Evolutionary conservation across 371 early-diverging fungal species (phyloP).

Genomic region (Smittium culicis): DNA sequence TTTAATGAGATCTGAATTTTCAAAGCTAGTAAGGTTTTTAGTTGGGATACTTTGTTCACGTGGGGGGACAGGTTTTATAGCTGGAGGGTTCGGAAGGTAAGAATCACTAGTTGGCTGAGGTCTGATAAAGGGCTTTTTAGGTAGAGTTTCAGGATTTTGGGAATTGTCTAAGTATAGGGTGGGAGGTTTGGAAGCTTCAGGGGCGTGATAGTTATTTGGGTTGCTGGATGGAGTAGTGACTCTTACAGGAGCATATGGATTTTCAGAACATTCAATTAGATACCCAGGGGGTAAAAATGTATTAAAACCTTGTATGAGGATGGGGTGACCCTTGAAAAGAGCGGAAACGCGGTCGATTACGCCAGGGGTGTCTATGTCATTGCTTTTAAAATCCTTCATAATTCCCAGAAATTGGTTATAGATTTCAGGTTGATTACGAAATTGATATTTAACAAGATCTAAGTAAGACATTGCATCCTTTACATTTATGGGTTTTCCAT

Average conservation of each 20-base stretch:
- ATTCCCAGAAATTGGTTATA: constrained; percentile 97
- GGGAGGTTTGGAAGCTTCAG: neutral
- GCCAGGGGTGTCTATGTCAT: constrained; percentile 93
- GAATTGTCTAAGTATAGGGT: neutral
- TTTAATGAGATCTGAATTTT: neutral
- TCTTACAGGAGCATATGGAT: constrained; percentile 57
- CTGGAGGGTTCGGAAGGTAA: neutral
- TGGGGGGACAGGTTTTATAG: neutral
- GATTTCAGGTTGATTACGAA: constrained; percentile 81
- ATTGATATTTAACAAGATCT: constrained; percentile 92
- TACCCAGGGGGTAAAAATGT: constrained; percentile 97
- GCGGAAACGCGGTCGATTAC: constrained; percentile 94
- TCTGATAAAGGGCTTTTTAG: neutral
- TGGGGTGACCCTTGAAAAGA: constrained; percentile 85
- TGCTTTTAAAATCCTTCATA: constrained; percentile 99
- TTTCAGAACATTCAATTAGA: constrained; percentile 70
- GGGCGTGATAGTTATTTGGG: neutral
- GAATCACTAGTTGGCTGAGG: neutral
- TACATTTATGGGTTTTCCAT: constrained; percentile 23
- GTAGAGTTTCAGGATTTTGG: neutral
- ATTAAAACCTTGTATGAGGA: constrained; percentile 94
- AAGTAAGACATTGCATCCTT: constrained; percentile 93
- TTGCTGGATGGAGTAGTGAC: constrained; percentile 78
- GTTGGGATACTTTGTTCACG: neutral
- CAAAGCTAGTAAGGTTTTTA: neutral